phyloP scores from a whole-genome alignment of 2,329 filamentous ascomycete genomes.

The Apiospora aurea region DNA sequence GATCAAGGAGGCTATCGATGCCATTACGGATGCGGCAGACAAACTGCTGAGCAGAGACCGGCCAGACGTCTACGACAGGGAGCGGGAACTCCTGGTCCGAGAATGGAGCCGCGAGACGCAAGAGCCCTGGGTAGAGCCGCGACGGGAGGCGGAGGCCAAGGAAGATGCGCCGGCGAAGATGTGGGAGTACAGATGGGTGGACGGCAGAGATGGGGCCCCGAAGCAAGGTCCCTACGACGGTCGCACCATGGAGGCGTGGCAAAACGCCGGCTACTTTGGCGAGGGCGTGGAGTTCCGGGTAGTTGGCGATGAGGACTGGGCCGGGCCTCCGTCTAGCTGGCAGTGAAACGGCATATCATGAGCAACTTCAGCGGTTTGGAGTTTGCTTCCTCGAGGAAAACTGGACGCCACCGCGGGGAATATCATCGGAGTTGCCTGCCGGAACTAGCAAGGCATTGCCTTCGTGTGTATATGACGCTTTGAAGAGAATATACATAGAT shows the following conservation, averaged over 20 bases:
- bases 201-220: constrained; percentile 80
- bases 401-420: too few relatives aligned
- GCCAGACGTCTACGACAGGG: constrained; percentile 89
- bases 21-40: constrained; percentile 89
- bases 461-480: not conserved
- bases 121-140: constrained; percentile 76
- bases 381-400: too few relatives aligned
- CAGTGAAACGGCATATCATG: not conserved
- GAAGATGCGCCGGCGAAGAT: constrained; percentile 45
- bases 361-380: too few relatives aligned
- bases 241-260: constrained; percentile 88
- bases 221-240: constrained; percentile 89
- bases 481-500: not conserved
- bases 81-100: constrained; percentile 82
- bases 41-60: constrained; percentile 83
- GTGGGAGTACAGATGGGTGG: constrained; percentile 96
- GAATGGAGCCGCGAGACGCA: constrained; percentile 87
- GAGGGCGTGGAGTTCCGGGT: constrained; percentile 83
- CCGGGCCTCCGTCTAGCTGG: constrained; percentile 25
- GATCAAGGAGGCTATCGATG: constrained; percentile 77
- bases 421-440: too few relatives aligned
- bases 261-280: constrained; percentile 89
- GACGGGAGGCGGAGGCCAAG: constrained; percentile 35
- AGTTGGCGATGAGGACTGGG: constrained; percentile 65
- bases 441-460: not conserved